These are phyloP conservation scores for Termitomyces heimii DNA, from an alignment of 768 basidiomycete genomes.

Conservation along the genomic window DNA sequence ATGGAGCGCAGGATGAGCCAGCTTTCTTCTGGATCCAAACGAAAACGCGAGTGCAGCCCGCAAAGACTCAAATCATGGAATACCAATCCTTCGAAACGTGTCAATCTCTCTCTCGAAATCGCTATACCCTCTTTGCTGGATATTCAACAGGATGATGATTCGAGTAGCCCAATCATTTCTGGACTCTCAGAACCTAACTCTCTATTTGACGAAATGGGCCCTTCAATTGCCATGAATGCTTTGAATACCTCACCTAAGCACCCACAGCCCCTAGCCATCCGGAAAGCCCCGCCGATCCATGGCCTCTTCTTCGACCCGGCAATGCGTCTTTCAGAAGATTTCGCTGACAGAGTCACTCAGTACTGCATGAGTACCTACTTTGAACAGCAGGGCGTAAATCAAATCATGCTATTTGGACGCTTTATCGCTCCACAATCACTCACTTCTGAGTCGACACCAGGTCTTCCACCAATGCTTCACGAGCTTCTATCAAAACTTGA, in stretches of 20 bases:
- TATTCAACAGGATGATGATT: background rate
- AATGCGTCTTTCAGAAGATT: conserved; percentile 40
- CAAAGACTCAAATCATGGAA: background rate
- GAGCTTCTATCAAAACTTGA: conserved; percentile 49
- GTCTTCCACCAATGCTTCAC: conserved; percentile 52
- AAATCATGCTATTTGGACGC: conserved; percentile 84
- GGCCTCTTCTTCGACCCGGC: conserved; percentile 60
- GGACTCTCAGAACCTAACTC: conserved; percentile 31
- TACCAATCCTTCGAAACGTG: conserved; percentile 5
- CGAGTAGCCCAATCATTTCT: conserved; percentile 7
- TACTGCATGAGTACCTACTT: conserved; percentile 61
- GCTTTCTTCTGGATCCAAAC: conserved; percentile 6
- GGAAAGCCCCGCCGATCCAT: conserved; percentile 48
- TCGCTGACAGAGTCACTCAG: conserved; percentile 41
- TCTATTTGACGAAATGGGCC: conserved; percentile 37
- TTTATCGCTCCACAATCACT: conserved; percentile 13
- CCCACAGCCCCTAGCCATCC: conserved; percentile 18
- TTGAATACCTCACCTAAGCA: background rate
- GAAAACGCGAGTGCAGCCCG: conserved; percentile 3
- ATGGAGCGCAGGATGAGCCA: conserved; percentile 5
- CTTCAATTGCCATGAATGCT: background rate
- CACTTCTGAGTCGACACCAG: conserved; percentile 18
- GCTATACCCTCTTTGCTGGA: conserved; percentile 9
- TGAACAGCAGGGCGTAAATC: conserved; percentile 46
- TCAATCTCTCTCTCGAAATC: conserved; percentile 12